Percentiles rank a stretch among this genome's conserved stretches.
Evolutionary conservation across 345 rosid species (phyloP).

Genomic region (Corchorus olitorius): DNA sequence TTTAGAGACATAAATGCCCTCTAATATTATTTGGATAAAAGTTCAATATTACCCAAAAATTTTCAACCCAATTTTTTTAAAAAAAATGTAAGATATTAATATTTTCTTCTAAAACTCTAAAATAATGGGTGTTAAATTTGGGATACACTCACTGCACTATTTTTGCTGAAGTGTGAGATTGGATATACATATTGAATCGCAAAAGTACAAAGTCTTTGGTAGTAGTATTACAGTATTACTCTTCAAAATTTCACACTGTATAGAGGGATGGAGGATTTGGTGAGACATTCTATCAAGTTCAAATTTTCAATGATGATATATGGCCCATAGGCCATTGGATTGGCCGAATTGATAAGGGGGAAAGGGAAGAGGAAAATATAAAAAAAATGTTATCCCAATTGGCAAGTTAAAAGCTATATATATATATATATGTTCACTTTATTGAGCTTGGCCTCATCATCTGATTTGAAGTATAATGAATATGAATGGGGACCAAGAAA

Average conservation of each 20-base stretch:
- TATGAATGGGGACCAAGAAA: conserved; percentile 3
- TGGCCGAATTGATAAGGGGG: neutral
- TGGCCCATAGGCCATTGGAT: neutral
- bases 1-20: no score
- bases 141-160: no score
- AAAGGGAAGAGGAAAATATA: neutral
- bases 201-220: no score
- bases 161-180: no score
- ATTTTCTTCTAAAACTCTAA: no score
- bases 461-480: conserved; percentile 6
- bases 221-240: neutral
- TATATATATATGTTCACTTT: neutral
- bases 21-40: no score
- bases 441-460: neutral
- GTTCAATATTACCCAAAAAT: no score
- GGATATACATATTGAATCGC: no score
- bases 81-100: no score
- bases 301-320: neutral
- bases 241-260: neutral
- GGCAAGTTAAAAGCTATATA: neutral
- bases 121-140: no score
- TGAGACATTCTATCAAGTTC: neutral
- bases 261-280: neutral
- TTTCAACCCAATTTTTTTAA: no score
- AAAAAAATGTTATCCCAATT: neutral